Evolutionary conservation across 768 basidiomycete species (phyloP).

Genomic region (Agaricus bisporus): DNA sequence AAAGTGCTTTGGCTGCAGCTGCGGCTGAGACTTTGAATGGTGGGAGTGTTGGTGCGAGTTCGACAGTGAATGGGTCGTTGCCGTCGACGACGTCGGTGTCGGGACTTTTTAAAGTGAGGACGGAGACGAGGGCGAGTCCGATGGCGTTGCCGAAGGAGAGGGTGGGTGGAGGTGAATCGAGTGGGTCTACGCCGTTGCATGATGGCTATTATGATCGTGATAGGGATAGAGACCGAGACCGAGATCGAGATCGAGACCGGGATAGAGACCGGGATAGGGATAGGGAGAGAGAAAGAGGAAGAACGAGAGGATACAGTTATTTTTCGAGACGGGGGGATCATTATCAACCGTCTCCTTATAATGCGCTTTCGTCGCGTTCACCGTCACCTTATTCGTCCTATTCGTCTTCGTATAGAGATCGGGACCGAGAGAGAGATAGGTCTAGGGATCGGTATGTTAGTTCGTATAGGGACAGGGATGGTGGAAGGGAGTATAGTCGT

Average conservation of each 20-base stretch:
- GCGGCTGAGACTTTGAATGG: not conserved
- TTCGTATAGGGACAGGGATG: not conserved
- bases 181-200: slow-evolving; percentile 3
- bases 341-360: slow-evolving; percentile 9
- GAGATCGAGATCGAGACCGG: not conserved
- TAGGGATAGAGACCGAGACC: slow-evolving; percentile 19
- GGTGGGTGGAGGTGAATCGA: slow-evolving; percentile 1
- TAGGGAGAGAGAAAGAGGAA: slow-evolving; percentile 2
- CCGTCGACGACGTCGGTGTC: not conserved
- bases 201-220: slow-evolving; percentile 17
- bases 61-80: not conserved
- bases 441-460: not conserved
- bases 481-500: not conserved
- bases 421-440: slow-evolving; percentile 1
- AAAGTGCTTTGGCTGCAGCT: not conserved
- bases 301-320: slow-evolving; percentile 8
- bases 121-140: slow-evolving; percentile 12
- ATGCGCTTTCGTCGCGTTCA: not conserved
- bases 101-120: slow-evolving; percentile 13
- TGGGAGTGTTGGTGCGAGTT: not conserved
- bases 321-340: slow-evolving; percentile 8
- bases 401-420: slow-evolving; percentile 9
- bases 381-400: slow-evolving; percentile 8
- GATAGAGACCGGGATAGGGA: slow-evolving; percentile 1
- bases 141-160: slow-evolving; percentile 13